Base-by-base conservation (phyloP, 441 rosid genomes). In the Brassica hybrid region DNA sequence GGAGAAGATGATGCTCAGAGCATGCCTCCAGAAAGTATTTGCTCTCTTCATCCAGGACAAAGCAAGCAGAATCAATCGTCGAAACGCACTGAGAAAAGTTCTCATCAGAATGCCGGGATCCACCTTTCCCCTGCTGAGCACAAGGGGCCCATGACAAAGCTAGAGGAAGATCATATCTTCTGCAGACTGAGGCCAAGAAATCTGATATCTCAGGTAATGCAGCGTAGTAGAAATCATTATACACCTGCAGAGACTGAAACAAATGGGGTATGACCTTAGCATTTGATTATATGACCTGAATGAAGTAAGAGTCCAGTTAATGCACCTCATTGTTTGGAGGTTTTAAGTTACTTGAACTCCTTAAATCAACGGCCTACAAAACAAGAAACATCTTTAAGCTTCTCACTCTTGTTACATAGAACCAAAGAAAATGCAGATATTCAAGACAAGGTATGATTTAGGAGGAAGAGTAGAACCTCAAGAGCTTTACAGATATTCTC, bases 121-220 rank as follows among this genome's bases (percentile, higher is more conserved):
- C 98, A 72, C 74, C 83, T 84, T 86, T 88, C 34, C 91, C 86
- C 81, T 88, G 96, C 50, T 65, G 83, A 59, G 82, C 77, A 71
- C 96, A 89, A 11, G 89, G 86, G 1, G 92, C 93, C 99, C 99
- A 93, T n/a, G 96, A 89, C 67, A 88, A 86, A 81, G 97, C 98
- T 78, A 95, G 83, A 65, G 95, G 96, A 58, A 95, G 67, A 36
- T 78, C 73, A 79, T 88, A 78, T 23, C 36, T 78, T 75, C 72
- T 84, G 90, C 94, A 93, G 65, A 87, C 89, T 50, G 92, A 86
- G 21, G 67, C 81, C 84, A 91, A 80, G 79, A 88, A 82, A 67
- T 88, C 90, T 16, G 81, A 74, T 65, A 95, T 78, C 80, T 86
- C 91, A 25, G 86, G 90, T 73, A 88, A 80, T 12, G 88, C 90